Conservation (phyloP, 106 monocot species). For the Ottelia alismoides region DNA sequence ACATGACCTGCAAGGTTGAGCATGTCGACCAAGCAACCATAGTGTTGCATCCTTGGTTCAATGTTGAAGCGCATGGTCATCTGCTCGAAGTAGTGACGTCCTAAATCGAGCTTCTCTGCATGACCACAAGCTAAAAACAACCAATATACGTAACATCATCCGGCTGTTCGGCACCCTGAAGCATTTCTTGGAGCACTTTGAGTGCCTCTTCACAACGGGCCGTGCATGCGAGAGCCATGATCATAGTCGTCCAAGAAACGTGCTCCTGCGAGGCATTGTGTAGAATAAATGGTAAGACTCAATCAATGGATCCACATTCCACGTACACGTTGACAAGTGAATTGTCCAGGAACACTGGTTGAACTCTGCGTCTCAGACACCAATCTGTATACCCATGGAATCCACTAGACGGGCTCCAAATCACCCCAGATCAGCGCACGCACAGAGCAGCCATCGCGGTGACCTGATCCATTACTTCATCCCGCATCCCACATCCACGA, state of each 20-base stretch:
- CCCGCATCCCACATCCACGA: neutral
- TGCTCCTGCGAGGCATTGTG: conserved; percentile 13
- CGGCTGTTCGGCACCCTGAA: conserved; percentile 1
- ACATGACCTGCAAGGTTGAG: conserved; percentile 10
- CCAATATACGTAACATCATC: too few relatives aligned
- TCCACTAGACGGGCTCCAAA: conserved; percentile 2
- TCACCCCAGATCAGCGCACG: conserved; percentile 13
- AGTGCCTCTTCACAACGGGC: conserved; percentile 10
- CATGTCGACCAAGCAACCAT: conserved; percentile 30
- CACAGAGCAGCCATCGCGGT: conserved; percentile 12
- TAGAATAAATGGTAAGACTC: conserved; percentile 5
- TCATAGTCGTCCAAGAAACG: too few relatives aligned
- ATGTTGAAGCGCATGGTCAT: conserved; percentile 6
- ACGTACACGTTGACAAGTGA: too few relatives aligned
- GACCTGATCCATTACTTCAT: conserved; percentile 15
- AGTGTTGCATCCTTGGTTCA: too few relatives aligned
- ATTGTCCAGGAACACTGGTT: conserved; percentile 11
- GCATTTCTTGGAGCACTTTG: conserved; percentile 11
- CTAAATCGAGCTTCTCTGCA: too few relatives aligned
- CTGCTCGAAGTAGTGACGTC: conserved; percentile 5
- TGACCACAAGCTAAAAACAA: too few relatives aligned
- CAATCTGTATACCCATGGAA: too few relatives aligned
- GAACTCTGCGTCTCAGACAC: neutral
- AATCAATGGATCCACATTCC: too few relatives aligned
- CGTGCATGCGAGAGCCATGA: conserved; percentile 4